Percentiles rank a stretch among this genome's conserved stretches.
These are phyloP conservation scores for Croton setiger DNA, from an alignment of 441 rosid genomes.

Conservation along the genomic window DNA sequence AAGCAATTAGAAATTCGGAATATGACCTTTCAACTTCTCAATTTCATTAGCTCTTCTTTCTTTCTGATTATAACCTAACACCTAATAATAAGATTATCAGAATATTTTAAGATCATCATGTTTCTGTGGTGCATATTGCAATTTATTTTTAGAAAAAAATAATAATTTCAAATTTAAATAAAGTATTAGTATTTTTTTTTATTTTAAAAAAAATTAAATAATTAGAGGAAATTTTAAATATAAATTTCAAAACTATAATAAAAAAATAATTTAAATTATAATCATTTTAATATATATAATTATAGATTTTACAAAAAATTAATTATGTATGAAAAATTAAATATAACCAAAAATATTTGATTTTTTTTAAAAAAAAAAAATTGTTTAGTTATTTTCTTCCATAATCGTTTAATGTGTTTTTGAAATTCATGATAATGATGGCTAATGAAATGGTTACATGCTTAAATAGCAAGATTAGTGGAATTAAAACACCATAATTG, in stretches of 20 bases:
- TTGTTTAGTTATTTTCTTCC: too few species aligned
- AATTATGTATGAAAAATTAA: too few species aligned
- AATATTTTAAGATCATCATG: background rate
- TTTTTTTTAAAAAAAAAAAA: too few species aligned
- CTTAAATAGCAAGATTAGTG: background rate
- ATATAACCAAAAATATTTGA: too few species aligned
- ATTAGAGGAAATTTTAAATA: too few species aligned
- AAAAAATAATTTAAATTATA: too few species aligned
- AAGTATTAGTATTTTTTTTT: too few species aligned
- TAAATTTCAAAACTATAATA: too few species aligned
- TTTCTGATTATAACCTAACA: background rate
- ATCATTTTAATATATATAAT: too few species aligned
- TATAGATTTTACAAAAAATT: too few species aligned
- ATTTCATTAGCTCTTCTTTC: background rate
- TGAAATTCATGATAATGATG: conserved; percentile 5
- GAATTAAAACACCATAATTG: background rate
- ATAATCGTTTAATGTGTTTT: too few species aligned
- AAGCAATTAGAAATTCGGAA: background rate
- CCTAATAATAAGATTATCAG: background rate
- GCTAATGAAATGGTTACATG: background rate
- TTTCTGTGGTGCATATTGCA: background rate
- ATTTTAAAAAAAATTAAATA: too few species aligned
- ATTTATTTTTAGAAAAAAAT: background rate
- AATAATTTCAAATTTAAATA: background rate
- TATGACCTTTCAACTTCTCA: conserved; percentile 5